phyloP scores from a whole-genome alignment of 2,329 filamentous ascomycete genomes.

The Chaetomium sp. region DNA sequence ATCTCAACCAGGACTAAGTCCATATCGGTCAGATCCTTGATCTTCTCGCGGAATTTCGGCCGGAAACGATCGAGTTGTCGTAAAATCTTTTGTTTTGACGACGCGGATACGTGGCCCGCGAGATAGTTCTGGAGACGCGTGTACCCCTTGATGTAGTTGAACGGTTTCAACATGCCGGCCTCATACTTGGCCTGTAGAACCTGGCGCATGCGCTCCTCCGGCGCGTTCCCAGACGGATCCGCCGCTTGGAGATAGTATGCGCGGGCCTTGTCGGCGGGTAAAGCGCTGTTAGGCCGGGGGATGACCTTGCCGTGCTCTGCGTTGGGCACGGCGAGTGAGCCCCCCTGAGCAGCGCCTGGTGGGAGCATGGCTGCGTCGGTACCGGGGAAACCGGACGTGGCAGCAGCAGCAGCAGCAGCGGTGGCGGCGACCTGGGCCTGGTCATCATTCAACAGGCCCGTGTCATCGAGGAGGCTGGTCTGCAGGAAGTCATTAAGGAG shows the following conservation, averaged over 20 bases:
- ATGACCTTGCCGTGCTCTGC: conserved; percentile 48
- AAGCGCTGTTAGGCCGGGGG: conserved; percentile 53
- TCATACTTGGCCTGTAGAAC: conserved; percentile 94
- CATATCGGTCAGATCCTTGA: conserved; percentile 85
- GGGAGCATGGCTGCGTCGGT: conserved; percentile 30
- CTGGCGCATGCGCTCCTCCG: conserved; percentile 92
- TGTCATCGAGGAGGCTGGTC: conserved; percentile 82
- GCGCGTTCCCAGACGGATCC: conserved; percentile 78
- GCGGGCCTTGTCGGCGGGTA: conserved; percentile 63
- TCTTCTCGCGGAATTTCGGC: conserved; percentile 92
- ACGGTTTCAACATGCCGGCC: conserved; percentile 86
- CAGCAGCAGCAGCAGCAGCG: not conserved
- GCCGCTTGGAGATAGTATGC: conserved; percentile 98
- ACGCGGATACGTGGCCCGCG: conserved; percentile 75
- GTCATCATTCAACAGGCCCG: conserved; percentile 63
- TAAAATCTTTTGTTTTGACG: conserved; percentile 83
- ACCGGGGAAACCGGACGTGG: conserved; percentile 34
- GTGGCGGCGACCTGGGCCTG: conserved; percentile 45
- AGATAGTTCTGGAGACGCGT: conserved; percentile 84
- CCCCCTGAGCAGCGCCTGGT: conserved; percentile 31
- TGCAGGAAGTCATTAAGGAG: conserved; percentile 94
- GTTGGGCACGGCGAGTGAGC: conserved; percentile 44
- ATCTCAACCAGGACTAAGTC: conserved; percentile 94
- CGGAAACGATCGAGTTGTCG: conserved; percentile 88
- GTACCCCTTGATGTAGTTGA: conserved; percentile 98